Conservation (phyloP, 768 basidiomycete genomes). For the Boletales sp. region DNA sequence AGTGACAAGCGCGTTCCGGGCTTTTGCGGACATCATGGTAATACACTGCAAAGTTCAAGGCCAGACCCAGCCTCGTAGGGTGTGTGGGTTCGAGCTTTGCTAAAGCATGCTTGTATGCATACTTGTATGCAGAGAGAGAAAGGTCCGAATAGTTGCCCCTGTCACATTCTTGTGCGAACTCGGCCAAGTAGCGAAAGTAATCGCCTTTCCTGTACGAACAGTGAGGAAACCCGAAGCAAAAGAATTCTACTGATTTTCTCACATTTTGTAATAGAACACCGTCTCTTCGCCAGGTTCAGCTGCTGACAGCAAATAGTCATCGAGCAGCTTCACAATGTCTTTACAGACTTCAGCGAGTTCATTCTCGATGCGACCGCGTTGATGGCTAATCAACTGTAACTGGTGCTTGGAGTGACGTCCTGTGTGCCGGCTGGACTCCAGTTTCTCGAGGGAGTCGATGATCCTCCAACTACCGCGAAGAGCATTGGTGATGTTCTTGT, state of each 20-base stretch:
- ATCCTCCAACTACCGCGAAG: slow-evolving; percentile 84
- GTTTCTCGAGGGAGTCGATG: slow-evolving; percentile 71
- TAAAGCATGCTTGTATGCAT: slow-evolving; percentile 78
- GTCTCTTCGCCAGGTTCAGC: slow-evolving; percentile 77
- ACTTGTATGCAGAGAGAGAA: slow-evolving; percentile 82
- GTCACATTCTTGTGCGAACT: slow-evolving; percentile 71
- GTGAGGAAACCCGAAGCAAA: slow-evolving; percentile 7
- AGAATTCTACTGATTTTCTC: slow-evolving; percentile 21
- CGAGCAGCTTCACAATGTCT: slow-evolving; percentile 71
- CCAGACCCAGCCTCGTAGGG: slow-evolving; percentile 83
- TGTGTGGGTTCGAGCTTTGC: slow-evolving; percentile 73
- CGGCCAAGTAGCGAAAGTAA: slow-evolving; percentile 88
- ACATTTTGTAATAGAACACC: slow-evolving; percentile 92
- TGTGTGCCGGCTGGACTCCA: slow-evolving; percentile 36
- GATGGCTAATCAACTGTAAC: slow-evolving; percentile 62
- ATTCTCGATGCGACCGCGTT: slow-evolving; percentile 71
- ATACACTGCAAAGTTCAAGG: slow-evolving; percentile 93
- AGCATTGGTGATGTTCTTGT: slow-evolving; percentile 85
- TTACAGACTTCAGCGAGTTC: slow-evolving; percentile 76
- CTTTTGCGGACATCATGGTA: slow-evolving; percentile 84
- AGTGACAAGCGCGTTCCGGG: slow-evolving; percentile 81
- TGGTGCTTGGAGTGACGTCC: slow-evolving; percentile 37
- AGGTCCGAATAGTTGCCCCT: slow-evolving; percentile 66
- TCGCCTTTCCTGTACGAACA: slow-evolving; percentile 66
- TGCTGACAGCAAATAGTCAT: slow-evolving; percentile 52